Evolutionary conservation across 495 filamentous ascomycete species (phyloP).

Genomic region (Pyrenopolyporus hunteri): DNA sequence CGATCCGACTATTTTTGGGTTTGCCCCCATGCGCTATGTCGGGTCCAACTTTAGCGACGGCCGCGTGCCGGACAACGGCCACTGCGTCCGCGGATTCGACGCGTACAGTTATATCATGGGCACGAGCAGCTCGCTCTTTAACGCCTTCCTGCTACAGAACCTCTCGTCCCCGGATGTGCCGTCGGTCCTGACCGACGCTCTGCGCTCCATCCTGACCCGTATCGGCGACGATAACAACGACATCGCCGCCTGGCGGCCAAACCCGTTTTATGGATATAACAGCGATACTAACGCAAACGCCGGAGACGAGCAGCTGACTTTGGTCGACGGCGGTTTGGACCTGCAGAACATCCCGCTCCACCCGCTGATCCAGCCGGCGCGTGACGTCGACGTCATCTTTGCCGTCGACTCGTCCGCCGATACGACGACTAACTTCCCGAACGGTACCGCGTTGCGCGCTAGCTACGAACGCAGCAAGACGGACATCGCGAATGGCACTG

Average conservation of each 20-base stretch:
- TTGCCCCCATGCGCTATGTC: slow-evolving; percentile 74
- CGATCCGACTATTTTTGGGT: slow-evolving; percentile 82
- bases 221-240: slow-evolving; percentile 69
- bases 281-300: slow-evolving; percentile 66
- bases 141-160: slow-evolving; percentile 69
- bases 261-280: slow-evolving; percentile 82
- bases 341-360: slow-evolving; percentile 86
- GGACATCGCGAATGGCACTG: slow-evolving; percentile 75
- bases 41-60: slow-evolving; percentile 82
- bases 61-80: slow-evolving; percentile 58
- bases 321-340: slow-evolving; percentile 84
- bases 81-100: slow-evolving; percentile 82
- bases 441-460: slow-evolving; percentile 81
- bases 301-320: slow-evolving; percentile 62
- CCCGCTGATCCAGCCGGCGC: slow-evolving; percentile 80
- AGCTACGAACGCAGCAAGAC: slow-evolving; percentile 78
- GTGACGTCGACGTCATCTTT: slow-evolving; percentile 88
- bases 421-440: slow-evolving; percentile 78
- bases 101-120: slow-evolving; percentile 87
- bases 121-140: slow-evolving; percentile 91
- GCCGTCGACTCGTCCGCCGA: slow-evolving; percentile 88
- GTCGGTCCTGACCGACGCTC: slow-evolving; percentile 54
- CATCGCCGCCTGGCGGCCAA: slow-evolving; percentile 81
- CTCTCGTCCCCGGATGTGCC: slow-evolving; percentile 58
- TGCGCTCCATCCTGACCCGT: slow-evolving; percentile 59